Evolutionary conservation across 306 rosid species (phyloP).

Genomic region (Dryas octopetala): DNA sequence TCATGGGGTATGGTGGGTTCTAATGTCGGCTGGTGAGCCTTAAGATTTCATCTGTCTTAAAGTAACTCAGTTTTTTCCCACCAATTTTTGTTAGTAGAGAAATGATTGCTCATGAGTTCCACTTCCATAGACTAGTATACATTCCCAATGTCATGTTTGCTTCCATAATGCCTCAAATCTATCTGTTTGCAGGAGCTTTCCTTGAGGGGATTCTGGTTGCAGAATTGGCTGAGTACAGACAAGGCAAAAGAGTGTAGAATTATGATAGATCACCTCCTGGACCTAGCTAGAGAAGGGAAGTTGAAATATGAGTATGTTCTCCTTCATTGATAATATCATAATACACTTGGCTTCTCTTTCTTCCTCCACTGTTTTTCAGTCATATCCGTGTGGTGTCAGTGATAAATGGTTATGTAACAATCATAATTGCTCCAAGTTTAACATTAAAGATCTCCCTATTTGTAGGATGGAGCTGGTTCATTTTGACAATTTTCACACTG

Average conservation of each 20-base stretch:
- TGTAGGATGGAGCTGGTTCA: constrained; percentile 87
- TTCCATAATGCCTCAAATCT: background rate
- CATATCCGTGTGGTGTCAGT: background rate
- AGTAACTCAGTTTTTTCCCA: background rate
- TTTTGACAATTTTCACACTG: constrained; percentile 57
- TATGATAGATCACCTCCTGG: constrained; percentile 78
- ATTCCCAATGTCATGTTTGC: constrained; percentile 8
- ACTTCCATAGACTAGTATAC: background rate
- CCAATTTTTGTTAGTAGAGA: background rate
- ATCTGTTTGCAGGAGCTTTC: constrained; percentile 68
- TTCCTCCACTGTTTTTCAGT: background rate
- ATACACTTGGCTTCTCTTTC: background rate
- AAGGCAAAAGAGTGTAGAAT: constrained; percentile 64
- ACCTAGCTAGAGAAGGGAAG: constrained; percentile 65
- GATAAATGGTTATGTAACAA: background rate
- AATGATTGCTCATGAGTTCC: background rate
- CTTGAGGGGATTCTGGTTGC: constrained; percentile 93
- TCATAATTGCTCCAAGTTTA: background rate
- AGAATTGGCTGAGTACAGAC: constrained; percentile 70
- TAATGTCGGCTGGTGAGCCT: background rate
- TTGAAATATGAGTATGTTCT: constrained; percentile 69
- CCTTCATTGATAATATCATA: background rate
- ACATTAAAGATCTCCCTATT: constrained; percentile 1
- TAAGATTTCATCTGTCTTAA: background rate
- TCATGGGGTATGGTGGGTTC: too few species aligned